These are phyloP conservation scores for Fraxinus baroniana DNA, from an alignment of 305 asterid genomes.

Conservation along the genomic window DNA sequence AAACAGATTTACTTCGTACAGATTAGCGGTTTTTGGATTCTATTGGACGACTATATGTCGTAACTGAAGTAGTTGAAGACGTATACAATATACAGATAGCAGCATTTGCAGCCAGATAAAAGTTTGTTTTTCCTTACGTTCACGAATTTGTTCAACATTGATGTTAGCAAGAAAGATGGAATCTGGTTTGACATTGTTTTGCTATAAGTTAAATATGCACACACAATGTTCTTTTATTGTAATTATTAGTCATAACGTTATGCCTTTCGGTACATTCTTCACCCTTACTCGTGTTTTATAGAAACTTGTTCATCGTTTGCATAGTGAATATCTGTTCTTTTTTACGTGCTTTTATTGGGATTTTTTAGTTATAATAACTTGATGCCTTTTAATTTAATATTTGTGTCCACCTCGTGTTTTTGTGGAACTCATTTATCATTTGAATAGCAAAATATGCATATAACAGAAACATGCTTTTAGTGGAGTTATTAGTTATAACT, in stretches of 20 bases:
- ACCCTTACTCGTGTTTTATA: neutral
- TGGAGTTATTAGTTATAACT: too few relatives aligned
- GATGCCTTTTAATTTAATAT: neutral
- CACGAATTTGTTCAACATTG: slow-evolving; percentile 2
- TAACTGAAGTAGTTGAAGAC: slow-evolving; percentile 26
- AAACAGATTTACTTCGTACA: slow-evolving; percentile 49
- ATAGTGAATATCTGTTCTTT: neutral
- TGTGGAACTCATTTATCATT: neutral
- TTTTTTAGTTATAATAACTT: neutral
- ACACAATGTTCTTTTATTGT: neutral
- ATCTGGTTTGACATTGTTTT: neutral
- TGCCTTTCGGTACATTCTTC: neutral
- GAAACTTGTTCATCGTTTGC: neutral
- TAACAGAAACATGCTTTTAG: neutral
- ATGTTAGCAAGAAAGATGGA: neutral
- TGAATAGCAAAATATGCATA: neutral
- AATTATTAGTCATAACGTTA: neutral
- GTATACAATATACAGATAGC: slow-evolving; percentile 17
- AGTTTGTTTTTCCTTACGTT: neutral
- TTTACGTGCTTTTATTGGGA: neutral
- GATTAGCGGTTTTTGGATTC: slow-evolving; percentile 37
- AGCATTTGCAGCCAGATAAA: neutral
- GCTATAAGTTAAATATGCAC: neutral
- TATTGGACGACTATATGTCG: slow-evolving; percentile 11
- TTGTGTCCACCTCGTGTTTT: neutral